Conservation (phyloP, 768 basidiomycete genomes). For the Psilocybe subaeruginosa region DNA sequence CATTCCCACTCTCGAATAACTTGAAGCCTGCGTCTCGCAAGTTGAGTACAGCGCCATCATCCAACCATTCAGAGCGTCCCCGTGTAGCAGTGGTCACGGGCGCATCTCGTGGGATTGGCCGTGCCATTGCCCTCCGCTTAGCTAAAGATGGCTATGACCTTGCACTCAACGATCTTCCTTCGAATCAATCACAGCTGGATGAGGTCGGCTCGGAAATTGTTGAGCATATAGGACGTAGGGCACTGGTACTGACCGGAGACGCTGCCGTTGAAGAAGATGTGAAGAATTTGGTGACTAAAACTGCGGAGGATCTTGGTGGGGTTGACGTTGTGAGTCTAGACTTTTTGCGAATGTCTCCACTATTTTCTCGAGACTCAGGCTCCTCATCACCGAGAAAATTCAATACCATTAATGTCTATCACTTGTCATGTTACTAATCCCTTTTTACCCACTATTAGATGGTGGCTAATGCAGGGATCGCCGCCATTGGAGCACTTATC, state of each 20-base stretch:
- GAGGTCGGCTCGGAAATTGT: conserved; percentile 29
- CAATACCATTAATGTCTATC: no score
- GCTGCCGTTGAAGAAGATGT: conserved; percentile 45
- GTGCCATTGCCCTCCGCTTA: conserved; percentile 48
- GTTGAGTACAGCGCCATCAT: background rate
- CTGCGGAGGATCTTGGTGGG: conserved; percentile 37
- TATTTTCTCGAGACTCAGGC: no score
- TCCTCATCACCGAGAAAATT: no score
- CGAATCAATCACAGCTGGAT: conserved; percentile 29
- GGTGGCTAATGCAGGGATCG: conserved; percentile 49
- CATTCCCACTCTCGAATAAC: no score
- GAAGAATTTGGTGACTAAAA: conserved; percentile 35
- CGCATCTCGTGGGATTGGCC: conserved; percentile 48
- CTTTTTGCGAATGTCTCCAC: no score
- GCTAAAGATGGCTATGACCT: conserved; percentile 50
- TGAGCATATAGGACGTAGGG: conserved; percentile 24
- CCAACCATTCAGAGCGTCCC: background rate
- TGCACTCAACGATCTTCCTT: conserved; percentile 44
- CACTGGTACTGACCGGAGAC: conserved; percentile 33
- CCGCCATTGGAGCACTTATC: conserved; percentile 16
- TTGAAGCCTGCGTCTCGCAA: background rate
- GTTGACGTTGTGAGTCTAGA: conserved; percentile 46
- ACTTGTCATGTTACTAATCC: no score
- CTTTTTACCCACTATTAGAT: conserved; percentile 27
- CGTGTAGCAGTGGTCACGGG: conserved; percentile 35